Evolutionary conservation across 305 asterid genomes (phyloP), one percentile per base, ranked within the genome.

Genomic region (Andrographis paniculata): DNA sequence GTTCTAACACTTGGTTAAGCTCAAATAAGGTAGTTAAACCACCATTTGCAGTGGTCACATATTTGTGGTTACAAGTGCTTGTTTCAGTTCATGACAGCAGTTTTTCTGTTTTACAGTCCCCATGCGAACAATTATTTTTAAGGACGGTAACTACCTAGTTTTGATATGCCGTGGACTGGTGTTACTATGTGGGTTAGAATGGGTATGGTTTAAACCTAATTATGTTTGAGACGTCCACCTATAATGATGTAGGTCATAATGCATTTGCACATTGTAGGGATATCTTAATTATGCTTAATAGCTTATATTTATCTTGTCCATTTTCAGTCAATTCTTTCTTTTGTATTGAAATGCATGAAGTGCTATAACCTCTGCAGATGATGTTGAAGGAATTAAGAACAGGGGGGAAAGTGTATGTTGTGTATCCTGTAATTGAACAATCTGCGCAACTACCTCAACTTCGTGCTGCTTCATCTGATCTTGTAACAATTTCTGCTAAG

Each of bases 361-460:
- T 38, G 19, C 16, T 38, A n/a, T 38, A 13, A n/a, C 9, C 55
- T 15, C 52, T 45, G 63, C 83, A 88, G 94, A 88, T 88, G 87
- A 88, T 82, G 84, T 48, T 58, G 57, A 93, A 76, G 44, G 95
- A 88, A 55, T 69, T 88, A 49, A 71, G 43, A 56, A 69, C 40
- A 40, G 97, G 93, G 22, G 97, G 97, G n/a, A 88, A 82, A 66
- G 66, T 82, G 40, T 88, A 79, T 65, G 36, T 88, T 4, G 95
- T 88, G 9, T 89, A 85, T 67, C 95, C 91, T 9, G 72, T 85
- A 38, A 89, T 89, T 24, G 80, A 80, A 22, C 94, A 75, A 36
- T 85, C 97, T 0, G 94, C 82, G 64, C 97, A 84, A 61, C 67
- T 82, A 50, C 97, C 97, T 42, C 93, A 82, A 66, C 93, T 88